Evolutionary conservation across 2,329 filamentous ascomycete species (phyloP).

Genomic region (Aspergillus sp.): DNA sequence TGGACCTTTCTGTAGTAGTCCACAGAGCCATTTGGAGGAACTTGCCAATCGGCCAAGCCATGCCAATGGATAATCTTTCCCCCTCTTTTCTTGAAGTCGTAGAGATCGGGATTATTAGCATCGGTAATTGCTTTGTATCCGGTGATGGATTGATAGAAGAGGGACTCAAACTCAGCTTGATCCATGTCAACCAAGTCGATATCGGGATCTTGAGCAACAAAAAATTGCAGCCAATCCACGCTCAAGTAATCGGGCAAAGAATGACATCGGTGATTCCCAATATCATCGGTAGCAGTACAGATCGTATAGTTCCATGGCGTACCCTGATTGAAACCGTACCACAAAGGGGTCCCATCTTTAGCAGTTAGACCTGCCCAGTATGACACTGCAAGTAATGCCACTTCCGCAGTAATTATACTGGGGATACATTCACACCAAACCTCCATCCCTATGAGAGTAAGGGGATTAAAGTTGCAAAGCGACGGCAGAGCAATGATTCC

Average conservation of each 20-base stretch:
- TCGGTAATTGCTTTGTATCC: conserved; percentile 38
- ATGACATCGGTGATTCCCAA: too few relatives aligned
- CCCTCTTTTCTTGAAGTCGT: conserved; percentile 33
- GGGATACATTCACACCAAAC: too few relatives aligned
- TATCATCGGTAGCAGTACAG: too few relatives aligned
- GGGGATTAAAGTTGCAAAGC: conserved; percentile 9
- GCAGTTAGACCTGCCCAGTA: neutral
- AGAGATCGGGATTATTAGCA: conserved; percentile 39
- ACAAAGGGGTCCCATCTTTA: neutral
- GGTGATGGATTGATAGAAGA: conserved; percentile 22
- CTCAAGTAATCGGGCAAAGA: neutral
- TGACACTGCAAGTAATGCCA: neutral
- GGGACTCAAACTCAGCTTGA: neutral
- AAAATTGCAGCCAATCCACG: neutral
- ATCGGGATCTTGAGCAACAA: neutral
- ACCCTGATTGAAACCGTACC: neutral
- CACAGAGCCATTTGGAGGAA: conserved; percentile 33
- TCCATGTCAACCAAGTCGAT: neutral
- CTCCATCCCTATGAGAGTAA: too few relatives aligned
- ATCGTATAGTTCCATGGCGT: neutral
- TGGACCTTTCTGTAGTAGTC: conserved; percentile 40
- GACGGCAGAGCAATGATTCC: conserved; percentile 11
- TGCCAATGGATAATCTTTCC: conserved; percentile 49
- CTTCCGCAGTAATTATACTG: too few relatives aligned
- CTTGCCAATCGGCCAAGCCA: conserved; percentile 41